phyloP scores from a whole-genome alignment of 805 yeast species.

The Wickerhamiella vanderwaltii region DNA sequence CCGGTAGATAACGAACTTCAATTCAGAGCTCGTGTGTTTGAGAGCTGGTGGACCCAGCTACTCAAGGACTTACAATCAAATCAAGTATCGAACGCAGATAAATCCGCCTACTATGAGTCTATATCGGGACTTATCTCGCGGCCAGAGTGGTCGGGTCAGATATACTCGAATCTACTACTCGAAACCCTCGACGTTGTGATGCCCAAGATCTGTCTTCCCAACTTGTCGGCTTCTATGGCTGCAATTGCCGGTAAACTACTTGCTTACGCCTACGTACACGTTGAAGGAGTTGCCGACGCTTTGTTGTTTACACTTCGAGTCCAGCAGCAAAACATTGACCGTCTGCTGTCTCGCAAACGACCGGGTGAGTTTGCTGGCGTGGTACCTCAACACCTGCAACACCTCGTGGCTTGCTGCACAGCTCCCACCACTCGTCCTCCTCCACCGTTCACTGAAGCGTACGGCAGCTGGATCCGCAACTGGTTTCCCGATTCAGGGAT shows the following conservation, averaged over 20 bases:
- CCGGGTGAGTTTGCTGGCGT: slow-evolving; percentile 11
- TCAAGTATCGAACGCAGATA: slow-evolving; percentile 26
- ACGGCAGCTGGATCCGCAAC: slow-evolving; percentile 29
- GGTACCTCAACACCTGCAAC: slow-evolving; percentile 23
- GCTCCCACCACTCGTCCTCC: slow-evolving; percentile 7
- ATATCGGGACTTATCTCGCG: slow-evolving; percentile 29
- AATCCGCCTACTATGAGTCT: slow-evolving; percentile 32
- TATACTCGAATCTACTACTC: slow-evolving; percentile 27
- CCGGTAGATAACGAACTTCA: slow-evolving; percentile 17
- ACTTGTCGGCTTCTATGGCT: slow-evolving; percentile 41
- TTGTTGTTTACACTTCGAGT: slow-evolving; percentile 25
- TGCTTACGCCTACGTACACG: slow-evolving; percentile 47
- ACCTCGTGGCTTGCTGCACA: slow-evolving; percentile 20
- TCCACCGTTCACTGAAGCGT: slow-evolving; percentile 18
- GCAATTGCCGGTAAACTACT: slow-evolving; percentile 63
- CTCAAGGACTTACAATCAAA: slow-evolving; percentile 25
- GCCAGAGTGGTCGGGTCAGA: slow-evolving; percentile 28
- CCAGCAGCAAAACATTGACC: slow-evolving; percentile 21
- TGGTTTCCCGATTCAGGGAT: slow-evolving; percentile 30
- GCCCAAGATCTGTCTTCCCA: slow-evolving; percentile 37
- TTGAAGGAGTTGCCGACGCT: slow-evolving; percentile 43
- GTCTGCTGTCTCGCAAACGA: slow-evolving; percentile 14
- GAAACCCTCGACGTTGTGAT: slow-evolving; percentile 45
- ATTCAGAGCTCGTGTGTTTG: slow-evolving; percentile 23
- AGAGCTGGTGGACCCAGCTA: slow-evolving; percentile 30